A percentile compares a stretch with the other conserved stretches of the same genome.
Evolutionary conservation across 2,329 filamentous ascomycete genomes (phyloP).

Genomic region (Rhinocladiella mackenziei): DNA sequence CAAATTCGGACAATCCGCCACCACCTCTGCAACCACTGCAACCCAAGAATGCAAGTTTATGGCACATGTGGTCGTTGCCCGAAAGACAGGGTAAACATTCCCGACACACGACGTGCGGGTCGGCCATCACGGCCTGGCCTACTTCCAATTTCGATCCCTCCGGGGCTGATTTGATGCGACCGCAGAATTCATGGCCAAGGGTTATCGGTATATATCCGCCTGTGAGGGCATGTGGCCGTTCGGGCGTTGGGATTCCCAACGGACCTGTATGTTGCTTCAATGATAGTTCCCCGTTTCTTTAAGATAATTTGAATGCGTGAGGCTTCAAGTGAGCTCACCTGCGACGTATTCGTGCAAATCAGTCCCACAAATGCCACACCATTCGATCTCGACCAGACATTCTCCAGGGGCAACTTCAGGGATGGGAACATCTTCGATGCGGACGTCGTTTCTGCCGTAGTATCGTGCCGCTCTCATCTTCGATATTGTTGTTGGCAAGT

Average conservation of each 20-base stretch:
- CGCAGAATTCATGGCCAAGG: constrained; percentile 52
- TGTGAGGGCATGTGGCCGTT: constrained; percentile 51
- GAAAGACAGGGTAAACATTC: constrained; percentile 49
- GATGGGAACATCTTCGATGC: constrained; percentile 41
- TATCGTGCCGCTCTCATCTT: constrained; percentile 45
- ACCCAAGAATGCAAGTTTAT: constrained; percentile 45
- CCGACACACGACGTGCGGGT: constrained; percentile 52
- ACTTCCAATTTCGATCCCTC: constrained; percentile 33
- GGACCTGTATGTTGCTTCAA: constrained; percentile 33
- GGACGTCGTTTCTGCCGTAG: constrained; percentile 41
- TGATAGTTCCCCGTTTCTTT: background rate
- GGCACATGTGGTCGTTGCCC: constrained; percentile 50
- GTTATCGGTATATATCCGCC: constrained; percentile 48
- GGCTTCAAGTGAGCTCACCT: constrained; percentile 10
- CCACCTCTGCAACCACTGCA: constrained; percentile 45
- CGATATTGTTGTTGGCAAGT: too few species aligned
- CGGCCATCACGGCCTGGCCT: constrained; percentile 47
- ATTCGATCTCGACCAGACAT: constrained; percentile 36
- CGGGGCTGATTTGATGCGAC: constrained; percentile 38
- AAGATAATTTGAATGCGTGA: too few species aligned
- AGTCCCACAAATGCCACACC: constrained; percentile 31
- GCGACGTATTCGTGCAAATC: constrained; percentile 46
- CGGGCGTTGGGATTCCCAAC: constrained; percentile 41
- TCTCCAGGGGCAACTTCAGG: constrained; percentile 39
- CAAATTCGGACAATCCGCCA: constrained; percentile 42